Evolutionary conservation across 1,284 basidiomycete species (phyloP).

Genomic region (Cryptococcus neoformans): DNA sequence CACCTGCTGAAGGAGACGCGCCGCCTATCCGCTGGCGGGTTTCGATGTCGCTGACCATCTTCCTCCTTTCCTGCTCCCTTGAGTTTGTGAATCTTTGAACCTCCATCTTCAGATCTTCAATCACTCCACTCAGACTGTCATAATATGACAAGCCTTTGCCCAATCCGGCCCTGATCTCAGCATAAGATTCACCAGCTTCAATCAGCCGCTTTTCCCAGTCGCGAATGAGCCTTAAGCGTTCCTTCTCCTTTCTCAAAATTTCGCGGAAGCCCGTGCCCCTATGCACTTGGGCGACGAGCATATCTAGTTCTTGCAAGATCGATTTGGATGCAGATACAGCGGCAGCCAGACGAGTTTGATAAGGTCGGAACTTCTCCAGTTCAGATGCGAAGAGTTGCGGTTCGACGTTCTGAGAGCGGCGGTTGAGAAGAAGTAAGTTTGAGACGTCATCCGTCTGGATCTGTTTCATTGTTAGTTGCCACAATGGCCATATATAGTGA

Average conservation of each 20-base stretch:
- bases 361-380: slow-evolving; percentile 92
- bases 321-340: slow-evolving; percentile 74
- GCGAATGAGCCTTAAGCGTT: slow-evolving; percentile 61
- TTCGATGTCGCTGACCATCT: slow-evolving; percentile 66
- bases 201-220: slow-evolving; percentile 69
- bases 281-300: slow-evolving; percentile 68
- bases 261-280: slow-evolving; percentile 68
- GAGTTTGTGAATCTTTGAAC: slow-evolving; percentile 62
- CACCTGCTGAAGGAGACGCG: slow-evolving; percentile 11
- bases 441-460: slow-evolving; percentile 97
- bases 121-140: slow-evolving; percentile 69
- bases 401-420: slow-evolving; percentile 78
- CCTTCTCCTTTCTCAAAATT: slow-evolving; percentile 73
- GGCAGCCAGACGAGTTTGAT: slow-evolving; percentile 73
- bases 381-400: slow-evolving; percentile 86
- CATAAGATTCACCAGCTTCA: slow-evolving; percentile 73
- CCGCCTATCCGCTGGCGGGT: slow-evolving; percentile 50
- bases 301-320: slow-evolving; percentile 66
- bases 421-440: slow-evolving; percentile 86
- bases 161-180: slow-evolving; percentile 80
- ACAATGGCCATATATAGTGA: not conserved
- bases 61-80: slow-evolving; percentile 69
- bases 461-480: slow-evolving; percentile 50
- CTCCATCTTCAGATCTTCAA: slow-evolving; percentile 60
- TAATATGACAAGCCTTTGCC: slow-evolving; percentile 89